Base-by-base conservation (phyloP, 2,329 filamentous ascomycete genomes). In the Fusarium euwallaceae region DNA sequence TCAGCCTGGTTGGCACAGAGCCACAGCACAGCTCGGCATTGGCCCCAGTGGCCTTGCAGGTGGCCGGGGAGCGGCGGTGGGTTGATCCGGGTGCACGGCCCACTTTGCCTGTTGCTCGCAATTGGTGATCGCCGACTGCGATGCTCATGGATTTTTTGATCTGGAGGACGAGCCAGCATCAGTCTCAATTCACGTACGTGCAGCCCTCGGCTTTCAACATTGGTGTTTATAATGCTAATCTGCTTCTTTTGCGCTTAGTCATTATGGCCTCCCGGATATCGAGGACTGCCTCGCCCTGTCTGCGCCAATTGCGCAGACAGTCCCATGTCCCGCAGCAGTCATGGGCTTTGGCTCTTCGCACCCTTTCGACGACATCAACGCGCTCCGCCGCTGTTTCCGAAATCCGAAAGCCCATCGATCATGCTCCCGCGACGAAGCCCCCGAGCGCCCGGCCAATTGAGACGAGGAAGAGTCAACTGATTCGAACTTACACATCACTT, bases 401-500 rank as follows among this genome's bases (percentile, higher is more conserved):
- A 53, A 63, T 69, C 22, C 81, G 76, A 37, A 78, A 87, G 29
- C 87, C 87, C 1, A 82, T 84, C 67, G 84, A 88, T 75, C 87
- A 88, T 73, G 82, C 87, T 3, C 92, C 89, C 85, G 90, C 91
- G 0, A 93, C 91, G 1, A 95, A 98, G 83, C 96, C 95, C 4
- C 95, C 94, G 5, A 97, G 94, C 64, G 93, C 97, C 82, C 94
- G 96, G 81, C 93, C 92, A 22, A 90, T 95, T 56, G 93, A 97
- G 81, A 93, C 93, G 79, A 93, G 96, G 82, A 98, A 98, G 86
- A 93, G 95, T 17, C 97, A 99, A 84, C 88, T 98, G 69, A 88
- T 92, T 68, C 92, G 95, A 67, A 91, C 93, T 78, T 98, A 98
- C 85, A 94, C 95, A 61, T 97, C 95, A 56, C 87, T 98, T 71